A percentile compares a stretch with the other conserved stretches of the same genome.
Conservation (phyloP, 768 basidiomycete genomes). For the Hygrocybe punicea region DNA sequence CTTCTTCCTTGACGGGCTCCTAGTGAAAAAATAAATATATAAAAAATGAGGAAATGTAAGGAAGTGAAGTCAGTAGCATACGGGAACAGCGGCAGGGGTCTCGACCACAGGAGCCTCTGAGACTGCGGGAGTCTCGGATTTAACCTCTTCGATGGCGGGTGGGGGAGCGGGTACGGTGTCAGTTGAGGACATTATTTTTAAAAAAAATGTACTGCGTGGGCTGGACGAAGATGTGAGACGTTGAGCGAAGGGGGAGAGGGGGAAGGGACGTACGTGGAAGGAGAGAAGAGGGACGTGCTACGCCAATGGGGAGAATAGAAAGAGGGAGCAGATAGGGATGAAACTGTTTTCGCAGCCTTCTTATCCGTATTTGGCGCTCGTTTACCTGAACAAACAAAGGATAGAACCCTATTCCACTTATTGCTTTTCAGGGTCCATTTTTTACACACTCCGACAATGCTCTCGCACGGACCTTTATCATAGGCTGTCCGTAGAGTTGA, state of each 20-base stretch:
- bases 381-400: slow-evolving; percentile 11
- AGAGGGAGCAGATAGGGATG: slow-evolving; percentile 58
- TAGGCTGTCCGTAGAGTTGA: too few species aligned
- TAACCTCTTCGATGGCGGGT: slow-evolving; percentile 52
- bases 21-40: slow-evolving; percentile 8
- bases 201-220: slow-evolving; percentile 54
- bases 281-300: slow-evolving; percentile 58
- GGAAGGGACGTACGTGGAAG: slow-evolving; percentile 40
- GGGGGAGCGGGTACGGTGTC: slow-evolving; percentile 49
- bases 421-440: slow-evolving; percentile 45
- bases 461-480: not conserved
- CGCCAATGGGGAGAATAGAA: slow-evolving; percentile 41
- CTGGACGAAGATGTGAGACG: slow-evolving; percentile 14
- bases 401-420: slow-evolving; percentile 35
- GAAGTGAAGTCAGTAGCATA: slow-evolving; percentile 16
- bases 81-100: slow-evolving; percentile 28
- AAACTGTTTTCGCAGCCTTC: slow-evolving; percentile 36
- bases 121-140: slow-evolving; percentile 42
- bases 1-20: slow-evolving; percentile 43
- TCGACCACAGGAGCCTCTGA: slow-evolving; percentile 40
- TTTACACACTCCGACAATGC: not conserved
- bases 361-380: slow-evolving; percentile 16
- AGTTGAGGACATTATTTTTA: slow-evolving; percentile 80
- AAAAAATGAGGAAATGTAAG: slow-evolving; percentile 8
- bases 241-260: slow-evolving; percentile 43